Percentiles rank a stretch among this genome's conserved stretches.
These are phyloP conservation scores for Athelia psychrophila DNA, from an alignment of 1,284 basidiomycete genomes.

Conservation along the genomic window DNA sequence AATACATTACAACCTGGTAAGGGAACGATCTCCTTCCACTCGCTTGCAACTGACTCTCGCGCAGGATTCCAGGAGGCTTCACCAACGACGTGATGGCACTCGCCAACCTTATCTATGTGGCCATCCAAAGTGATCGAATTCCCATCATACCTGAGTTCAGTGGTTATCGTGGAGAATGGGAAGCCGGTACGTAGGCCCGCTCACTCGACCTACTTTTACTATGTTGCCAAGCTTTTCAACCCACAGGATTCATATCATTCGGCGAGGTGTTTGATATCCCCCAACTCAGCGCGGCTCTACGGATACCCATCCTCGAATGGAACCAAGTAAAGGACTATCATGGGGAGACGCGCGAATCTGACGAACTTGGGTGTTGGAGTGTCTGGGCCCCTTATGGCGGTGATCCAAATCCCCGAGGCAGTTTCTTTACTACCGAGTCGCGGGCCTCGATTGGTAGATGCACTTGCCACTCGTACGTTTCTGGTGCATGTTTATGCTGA, in stretches of 20 bases:
- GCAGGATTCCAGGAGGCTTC: too few relatives aligned
- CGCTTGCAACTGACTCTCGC: too few relatives aligned
- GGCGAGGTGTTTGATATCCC: slow-evolving; percentile 52
- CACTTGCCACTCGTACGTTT: not conserved
- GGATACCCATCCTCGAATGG: slow-evolving; percentile 52
- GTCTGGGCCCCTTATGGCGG: slow-evolving; percentile 42
- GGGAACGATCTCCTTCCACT: too few relatives aligned
- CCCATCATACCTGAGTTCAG: slow-evolving; percentile 46
- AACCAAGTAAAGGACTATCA: slow-evolving; percentile 39
- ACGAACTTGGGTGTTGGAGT: slow-evolving; percentile 72
- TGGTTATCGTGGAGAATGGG: too few relatives aligned
- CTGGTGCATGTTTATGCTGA: not conserved
- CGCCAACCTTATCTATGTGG: slow-evolving; percentile 63
- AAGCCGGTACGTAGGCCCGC: too few relatives aligned
- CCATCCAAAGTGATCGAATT: slow-evolving; percentile 57
- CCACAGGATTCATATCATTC: slow-evolving; percentile 43
- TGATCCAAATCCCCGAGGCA: slow-evolving; percentile 44
- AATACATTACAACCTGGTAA: too few relatives aligned
- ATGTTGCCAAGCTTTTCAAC: slow-evolving; percentile 65
- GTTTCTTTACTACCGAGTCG: slow-evolving; percentile 31
- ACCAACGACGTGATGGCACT: too few relatives aligned
- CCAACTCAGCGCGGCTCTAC: slow-evolving; percentile 38
- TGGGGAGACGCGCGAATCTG: slow-evolving; percentile 27
- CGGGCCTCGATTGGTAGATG: not conserved
- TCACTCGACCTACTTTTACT: slow-evolving; percentile 37